A percentile compares a stretch with the other conserved stretches of the same genome.
Conservation (phyloP, 208 protist species). For the Leishmania lainsoni region DNA sequence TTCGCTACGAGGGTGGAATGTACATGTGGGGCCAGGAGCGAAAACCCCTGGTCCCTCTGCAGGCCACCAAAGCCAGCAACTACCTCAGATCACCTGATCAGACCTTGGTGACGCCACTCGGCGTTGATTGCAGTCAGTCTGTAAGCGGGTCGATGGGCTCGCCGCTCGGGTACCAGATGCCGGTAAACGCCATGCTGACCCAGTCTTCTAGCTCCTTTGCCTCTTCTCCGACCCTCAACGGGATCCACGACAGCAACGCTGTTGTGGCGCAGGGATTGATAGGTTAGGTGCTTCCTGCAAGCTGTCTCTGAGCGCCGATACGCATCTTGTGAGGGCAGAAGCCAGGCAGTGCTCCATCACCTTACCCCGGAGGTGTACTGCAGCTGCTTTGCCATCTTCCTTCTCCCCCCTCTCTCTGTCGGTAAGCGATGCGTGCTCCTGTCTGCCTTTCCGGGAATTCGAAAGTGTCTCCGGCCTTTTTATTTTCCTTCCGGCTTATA, state of each 20-base stretch:
- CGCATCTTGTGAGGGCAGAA: too few relatives aligned
- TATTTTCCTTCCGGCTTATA: background rate
- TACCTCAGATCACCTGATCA: background rate
- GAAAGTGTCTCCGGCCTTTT: background rate
- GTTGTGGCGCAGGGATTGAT: background rate
- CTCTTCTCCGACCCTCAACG: background rate
- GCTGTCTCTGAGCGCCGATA: too few relatives aligned
- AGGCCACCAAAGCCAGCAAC: background rate
- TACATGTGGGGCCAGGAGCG: constrained; percentile 21
- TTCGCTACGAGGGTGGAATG: constrained; percentile 21
- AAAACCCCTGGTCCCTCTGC: constrained; percentile 21
- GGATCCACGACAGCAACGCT: background rate
- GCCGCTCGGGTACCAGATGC: constrained; percentile 9
- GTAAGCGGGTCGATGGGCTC: background rate
- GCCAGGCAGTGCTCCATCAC: background rate
- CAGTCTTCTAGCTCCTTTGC: constrained; percentile 22
- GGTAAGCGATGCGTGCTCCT: background rate
- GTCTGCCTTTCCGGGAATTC: background rate
- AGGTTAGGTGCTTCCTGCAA: background rate
- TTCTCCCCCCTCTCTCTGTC: background rate
- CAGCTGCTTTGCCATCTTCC: background rate
- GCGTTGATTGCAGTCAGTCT: constrained; percentile 7
- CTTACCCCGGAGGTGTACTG: too few relatives aligned
- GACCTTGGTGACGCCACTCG: constrained; percentile 1
- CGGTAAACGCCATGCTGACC: constrained; percentile 19